Percentiles rank a stretch among this genome's conserved stretches.
These are phyloP conservation scores for Polygonum aviculare DNA, from an alignment of 148 eudicot species.

Conservation along the genomic window DNA sequence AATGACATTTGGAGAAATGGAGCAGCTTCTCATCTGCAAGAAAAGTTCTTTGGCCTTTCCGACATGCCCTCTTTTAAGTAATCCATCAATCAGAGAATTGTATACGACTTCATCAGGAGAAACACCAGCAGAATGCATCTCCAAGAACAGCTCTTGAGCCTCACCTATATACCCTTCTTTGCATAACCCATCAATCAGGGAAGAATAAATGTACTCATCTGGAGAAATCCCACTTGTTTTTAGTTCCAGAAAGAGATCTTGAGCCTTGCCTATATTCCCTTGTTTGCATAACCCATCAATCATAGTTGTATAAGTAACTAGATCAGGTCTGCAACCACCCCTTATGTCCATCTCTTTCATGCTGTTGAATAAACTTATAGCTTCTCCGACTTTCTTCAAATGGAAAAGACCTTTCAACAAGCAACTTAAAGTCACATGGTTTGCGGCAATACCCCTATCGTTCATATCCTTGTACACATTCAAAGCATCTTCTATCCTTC, in stretches of 20 bases:
- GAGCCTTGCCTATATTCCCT: constrained; percentile 14
- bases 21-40: neutral
- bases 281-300: constrained; percentile 21
- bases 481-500: constrained; percentile 18
- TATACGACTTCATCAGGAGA: constrained; percentile 17
- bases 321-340: constrained; percentile 5
- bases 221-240: neutral
- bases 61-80: neutral
- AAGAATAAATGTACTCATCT: neutral
- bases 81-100: constrained; percentile 20
- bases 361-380: constrained; percentile 8
- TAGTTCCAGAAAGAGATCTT: neutral
- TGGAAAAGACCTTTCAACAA: constrained; percentile 22
- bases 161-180: constrained; percentile 8
- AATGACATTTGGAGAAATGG: neutral
- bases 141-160: constrained; percentile 16
- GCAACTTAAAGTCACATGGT: constrained; percentile 11
- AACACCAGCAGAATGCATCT: constrained; percentile 18
- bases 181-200: constrained; percentile 25
- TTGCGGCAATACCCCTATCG: constrained; percentile 7
- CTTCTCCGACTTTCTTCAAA: constrained; percentile 15
- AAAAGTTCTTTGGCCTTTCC: neutral
- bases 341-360: constrained; percentile 13
- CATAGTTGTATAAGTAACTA: constrained; percentile 17
- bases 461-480: constrained; percentile 19